Conservation (phyloP, 2,329 filamentous ascomycete genomes). For the Fusarium miscanthi region DNA sequence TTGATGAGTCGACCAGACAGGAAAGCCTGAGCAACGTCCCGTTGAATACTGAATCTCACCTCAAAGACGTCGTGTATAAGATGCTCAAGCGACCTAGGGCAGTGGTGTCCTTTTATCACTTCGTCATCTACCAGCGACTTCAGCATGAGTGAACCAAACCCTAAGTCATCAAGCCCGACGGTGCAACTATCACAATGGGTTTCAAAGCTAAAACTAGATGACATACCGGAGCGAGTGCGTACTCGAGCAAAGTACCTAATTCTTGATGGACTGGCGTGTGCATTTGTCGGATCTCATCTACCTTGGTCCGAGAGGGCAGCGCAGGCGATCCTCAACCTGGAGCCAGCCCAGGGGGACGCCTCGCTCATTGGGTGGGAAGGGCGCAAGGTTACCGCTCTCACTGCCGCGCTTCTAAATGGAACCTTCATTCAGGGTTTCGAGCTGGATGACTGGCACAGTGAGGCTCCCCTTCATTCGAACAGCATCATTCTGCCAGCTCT, state of each 20-base stretch:
- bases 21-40: not conserved
- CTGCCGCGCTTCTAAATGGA: slow-evolving; percentile 2
- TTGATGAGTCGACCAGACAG: not conserved
- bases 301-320: slow-evolving; percentile 3
- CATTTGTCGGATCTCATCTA: slow-evolving; percentile 4
- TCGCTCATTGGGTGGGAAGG: slow-evolving; percentile 1
- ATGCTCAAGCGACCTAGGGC: not conserved
- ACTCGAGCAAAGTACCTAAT: not conserved
- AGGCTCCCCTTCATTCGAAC: slow-evolving; percentile 5
- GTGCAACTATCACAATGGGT: slow-evolving; percentile 8
- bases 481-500: slow-evolving; percentile 4
- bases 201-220: not conserved
- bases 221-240: not conserved
- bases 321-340: not conserved
- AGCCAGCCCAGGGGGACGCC: not conserved
- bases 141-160: not conserved
- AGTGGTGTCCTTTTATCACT: no score
- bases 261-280: not conserved
- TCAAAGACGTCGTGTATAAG: not conserved
- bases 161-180: not conserved
- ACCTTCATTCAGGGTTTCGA: slow-evolving; percentile 12
- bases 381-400: not conserved
- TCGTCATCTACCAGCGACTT: not conserved
- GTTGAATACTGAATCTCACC: not conserved
- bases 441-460: slow-evolving; percentile 8